A percentile compares a stretch with the other conserved stretches of the same genome.
Conservation (phyloP, 2,329 filamentous ascomycete genomes). For the Pleurostoma richardsiae region DNA sequence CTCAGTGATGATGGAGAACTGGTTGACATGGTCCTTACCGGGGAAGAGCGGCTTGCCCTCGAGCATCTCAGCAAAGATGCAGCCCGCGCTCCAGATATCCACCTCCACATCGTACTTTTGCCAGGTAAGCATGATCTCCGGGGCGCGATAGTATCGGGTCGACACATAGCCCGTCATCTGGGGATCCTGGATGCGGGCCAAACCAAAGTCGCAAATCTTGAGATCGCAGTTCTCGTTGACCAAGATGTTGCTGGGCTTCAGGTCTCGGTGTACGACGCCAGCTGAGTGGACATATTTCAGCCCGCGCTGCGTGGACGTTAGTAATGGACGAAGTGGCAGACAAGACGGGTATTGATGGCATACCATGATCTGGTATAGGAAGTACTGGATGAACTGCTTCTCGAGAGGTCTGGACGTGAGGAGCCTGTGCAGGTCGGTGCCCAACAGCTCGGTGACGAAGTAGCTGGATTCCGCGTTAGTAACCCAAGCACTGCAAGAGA, state of each 20-base stretch:
- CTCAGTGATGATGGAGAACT: conserved; percentile 99
- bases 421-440: conserved; percentile 92
- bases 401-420: conserved; percentile 93
- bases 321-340: background rate
- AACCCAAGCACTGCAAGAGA: too few relatives aligned
- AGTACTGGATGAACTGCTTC: conserved; percentile 99
- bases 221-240: conserved; percentile 99
- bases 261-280: conserved; percentile 92
- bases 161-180: conserved; percentile 99
- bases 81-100: conserved; percentile 98
- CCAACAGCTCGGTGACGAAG: conserved; percentile 95
- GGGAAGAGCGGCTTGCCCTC: conserved; percentile 98
- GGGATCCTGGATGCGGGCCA: conserved; percentile 95
- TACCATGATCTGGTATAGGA: conserved; percentile 98
- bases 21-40: conserved; percentile 98
- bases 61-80: conserved; percentile 99
- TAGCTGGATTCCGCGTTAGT: conserved; percentile 53
- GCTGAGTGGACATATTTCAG: conserved; percentile 99
- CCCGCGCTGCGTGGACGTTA: conserved; percentile 60
- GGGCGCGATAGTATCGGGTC: conserved; percentile 95
- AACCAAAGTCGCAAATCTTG: conserved; percentile 98
- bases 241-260: conserved; percentile 98
- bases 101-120: conserved; percentile 99
- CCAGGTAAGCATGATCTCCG: conserved; percentile 99
- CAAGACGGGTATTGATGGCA: conserved; percentile 21